Percentiles rank a stretch among this genome's conserved stretches.
These are phyloP conservation scores for Solanum infundibuliforme DNA, from an alignment of 257 asterid species.

Conservation along the genomic window DNA sequence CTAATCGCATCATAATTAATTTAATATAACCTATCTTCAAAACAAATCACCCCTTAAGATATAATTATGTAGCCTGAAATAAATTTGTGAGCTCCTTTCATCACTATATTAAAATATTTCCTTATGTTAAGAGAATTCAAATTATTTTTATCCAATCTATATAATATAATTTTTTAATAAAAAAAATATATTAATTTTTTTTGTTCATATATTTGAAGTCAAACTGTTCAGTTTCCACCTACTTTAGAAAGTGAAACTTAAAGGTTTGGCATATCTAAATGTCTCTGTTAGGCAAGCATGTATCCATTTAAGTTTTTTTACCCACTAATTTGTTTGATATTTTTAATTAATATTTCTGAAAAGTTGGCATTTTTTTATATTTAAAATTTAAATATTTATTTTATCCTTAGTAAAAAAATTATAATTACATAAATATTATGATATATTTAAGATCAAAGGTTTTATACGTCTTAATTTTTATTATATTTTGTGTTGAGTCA, in stretches of 20 bases:
- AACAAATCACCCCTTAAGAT: no score
- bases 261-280: neutral
- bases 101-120: no score
- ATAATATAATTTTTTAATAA: neutral
- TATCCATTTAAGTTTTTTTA: fast-evolving
- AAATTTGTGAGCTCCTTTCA: no score
- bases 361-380: neutral
- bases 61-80: no score
- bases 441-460: no score
- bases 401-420: neutral
- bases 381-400: neutral
- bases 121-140: neutral
- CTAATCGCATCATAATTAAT: no score
- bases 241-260: neutral
- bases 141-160: neutral
- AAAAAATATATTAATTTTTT: no score
- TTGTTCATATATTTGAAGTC: neutral
- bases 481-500: no score
- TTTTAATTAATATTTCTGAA: neutral
- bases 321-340: neutral
- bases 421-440: no score
- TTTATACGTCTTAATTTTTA: no score
- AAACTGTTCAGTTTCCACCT: neutral
- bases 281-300: neutral
- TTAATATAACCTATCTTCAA: no score